These are phyloP conservation scores for Aegle marmelos DNA, from an alignment of 345 rosid genomes.

Conservation along the genomic window DNA sequence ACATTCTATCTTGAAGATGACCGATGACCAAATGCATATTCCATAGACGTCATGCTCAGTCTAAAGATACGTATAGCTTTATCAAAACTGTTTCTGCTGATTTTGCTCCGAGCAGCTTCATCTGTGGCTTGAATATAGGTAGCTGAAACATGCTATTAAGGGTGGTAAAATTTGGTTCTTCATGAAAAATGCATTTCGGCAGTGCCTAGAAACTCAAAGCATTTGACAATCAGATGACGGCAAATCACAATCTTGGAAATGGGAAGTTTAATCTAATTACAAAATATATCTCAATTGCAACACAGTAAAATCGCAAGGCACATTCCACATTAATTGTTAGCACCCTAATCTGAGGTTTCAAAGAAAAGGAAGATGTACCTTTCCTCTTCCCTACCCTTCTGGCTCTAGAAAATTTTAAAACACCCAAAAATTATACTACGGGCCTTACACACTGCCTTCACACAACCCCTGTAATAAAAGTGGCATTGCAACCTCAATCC, in stretches of 20 bases:
- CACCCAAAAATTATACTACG: slow-evolving; percentile 28
- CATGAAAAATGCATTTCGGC: not conserved
- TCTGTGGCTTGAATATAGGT: not conserved
- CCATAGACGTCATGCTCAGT: slow-evolving; percentile 1
- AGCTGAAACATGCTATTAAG: not conserved
- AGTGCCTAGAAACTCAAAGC: slow-evolving; percentile 24
- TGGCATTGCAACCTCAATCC: slow-evolving; percentile 23
- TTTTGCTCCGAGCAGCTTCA: not conserved
- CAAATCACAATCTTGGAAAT: slow-evolving; percentile 29
- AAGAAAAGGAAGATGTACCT: slow-evolving; percentile 13
- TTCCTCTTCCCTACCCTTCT: slow-evolving; percentile 16
- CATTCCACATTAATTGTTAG: slow-evolving; percentile 29
- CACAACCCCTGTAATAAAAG: slow-evolving; percentile 18
- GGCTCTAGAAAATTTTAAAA: slow-evolving; percentile 21
- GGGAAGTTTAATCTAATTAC: slow-evolving; percentile 37
- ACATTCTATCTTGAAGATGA: slow-evolving; percentile 25
- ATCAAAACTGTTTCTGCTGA: not conserved
- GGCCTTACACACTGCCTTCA: slow-evolving; percentile 28
- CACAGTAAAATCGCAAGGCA: slow-evolving; percentile 25
- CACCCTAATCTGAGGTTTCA: slow-evolving; percentile 33
- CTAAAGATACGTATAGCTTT: not conserved
- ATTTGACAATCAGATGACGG: slow-evolving; percentile 26
- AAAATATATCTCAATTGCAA: slow-evolving; percentile 34
- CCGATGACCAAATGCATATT: slow-evolving; percentile 5
- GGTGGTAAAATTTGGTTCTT: not conserved